phyloP scores from a whole-genome alignment of 2,329 filamentous ascomycete genomes.

The Cercospora citrullina region DNA sequence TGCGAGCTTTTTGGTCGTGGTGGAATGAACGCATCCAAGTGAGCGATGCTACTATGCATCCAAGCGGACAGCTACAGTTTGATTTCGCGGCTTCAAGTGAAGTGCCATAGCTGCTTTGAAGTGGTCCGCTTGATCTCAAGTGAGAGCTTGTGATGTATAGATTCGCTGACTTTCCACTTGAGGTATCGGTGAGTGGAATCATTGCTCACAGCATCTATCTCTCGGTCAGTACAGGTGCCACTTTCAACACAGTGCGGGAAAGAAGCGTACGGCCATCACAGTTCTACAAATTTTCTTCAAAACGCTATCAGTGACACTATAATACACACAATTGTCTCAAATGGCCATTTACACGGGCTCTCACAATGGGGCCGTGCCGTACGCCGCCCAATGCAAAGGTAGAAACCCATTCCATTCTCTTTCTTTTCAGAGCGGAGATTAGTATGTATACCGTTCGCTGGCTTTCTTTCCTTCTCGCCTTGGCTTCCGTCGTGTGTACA shows the following conservation, averaged over 20 bases:
- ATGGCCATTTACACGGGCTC: conserved; percentile 12
- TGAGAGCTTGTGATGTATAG: no score
- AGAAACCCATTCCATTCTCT: not conserved
- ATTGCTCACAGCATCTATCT: not conserved
- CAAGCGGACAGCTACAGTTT: not conserved
- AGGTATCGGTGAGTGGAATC: not conserved
- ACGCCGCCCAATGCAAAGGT: conserved; percentile 14
- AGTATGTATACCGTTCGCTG: conserved; percentile 4
- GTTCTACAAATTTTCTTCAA: conserved; percentile 13
- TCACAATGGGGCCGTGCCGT: conserved; percentile 10
- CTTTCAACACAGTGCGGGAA: not conserved
- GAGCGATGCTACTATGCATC: not conserved
- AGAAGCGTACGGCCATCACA: not conserved
- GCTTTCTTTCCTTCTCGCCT: conserved; percentile 6
- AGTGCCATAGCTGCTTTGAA: not conserved
- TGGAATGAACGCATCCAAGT: not conserved
- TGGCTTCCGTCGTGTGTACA: not conserved
- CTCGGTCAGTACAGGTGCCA: not conserved
- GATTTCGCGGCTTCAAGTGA: not conserved
- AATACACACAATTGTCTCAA: conserved; percentile 13
- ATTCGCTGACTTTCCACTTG: no score
- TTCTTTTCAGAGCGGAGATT: conserved; percentile 19
- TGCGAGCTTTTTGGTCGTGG: not conserved
- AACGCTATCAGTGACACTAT: conserved; percentile 25
- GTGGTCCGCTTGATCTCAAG: no score